Evolutionary conservation across 257 asterid species (phyloP).

Genomic region (Nicotiana otophora): DNA sequence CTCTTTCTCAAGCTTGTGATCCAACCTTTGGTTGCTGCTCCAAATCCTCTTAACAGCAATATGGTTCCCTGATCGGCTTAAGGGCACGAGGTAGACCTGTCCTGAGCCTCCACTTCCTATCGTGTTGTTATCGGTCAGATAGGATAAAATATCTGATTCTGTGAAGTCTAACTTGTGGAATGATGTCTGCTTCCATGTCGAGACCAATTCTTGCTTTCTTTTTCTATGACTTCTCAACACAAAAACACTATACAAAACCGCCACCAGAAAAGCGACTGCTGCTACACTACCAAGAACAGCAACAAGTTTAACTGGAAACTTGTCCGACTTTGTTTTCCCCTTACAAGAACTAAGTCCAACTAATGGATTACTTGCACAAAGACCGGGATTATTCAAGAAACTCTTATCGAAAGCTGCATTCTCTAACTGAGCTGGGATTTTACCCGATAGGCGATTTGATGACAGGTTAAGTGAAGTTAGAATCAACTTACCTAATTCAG

Average conservation of each 20-base stretch:
- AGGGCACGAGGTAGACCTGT: conserved; percentile 59
- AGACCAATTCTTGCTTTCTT: conserved; percentile 26
- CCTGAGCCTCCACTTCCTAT: conserved; percentile 94
- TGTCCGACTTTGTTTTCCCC: conserved; percentile 15
- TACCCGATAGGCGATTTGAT: conserved; percentile 59
- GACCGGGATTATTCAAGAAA: conserved; percentile 56
- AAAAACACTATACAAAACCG: conserved; percentile 35
- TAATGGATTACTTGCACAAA: conserved; percentile 46
- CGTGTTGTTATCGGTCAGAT: conserved; percentile 44
- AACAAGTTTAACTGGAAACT: conserved; percentile 33
- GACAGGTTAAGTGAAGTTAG: conserved; percentile 50
- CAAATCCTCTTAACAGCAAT: conserved; percentile 81
- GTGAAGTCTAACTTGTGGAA: conserved; percentile 72
- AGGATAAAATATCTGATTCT: conserved; percentile 43
- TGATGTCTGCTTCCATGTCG: conserved; percentile 69
- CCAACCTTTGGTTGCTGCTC: conserved; percentile 35
- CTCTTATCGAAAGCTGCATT: conserved; percentile 50
- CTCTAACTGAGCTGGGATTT: conserved; percentile 50
- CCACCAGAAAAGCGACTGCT: conserved; percentile 35
- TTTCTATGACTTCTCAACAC: conserved; percentile 39
- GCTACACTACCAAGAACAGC: conserved; percentile 60
- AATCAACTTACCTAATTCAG: conserved; percentile 33
- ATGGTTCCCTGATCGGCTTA: conserved; percentile 30
- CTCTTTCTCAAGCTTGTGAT: conserved; percentile 53
- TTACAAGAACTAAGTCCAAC: conserved; percentile 42